These are phyloP conservation scores for Agrostemma githago DNA, from an alignment of 148 eudicot species.

Conservation along the genomic window DNA sequence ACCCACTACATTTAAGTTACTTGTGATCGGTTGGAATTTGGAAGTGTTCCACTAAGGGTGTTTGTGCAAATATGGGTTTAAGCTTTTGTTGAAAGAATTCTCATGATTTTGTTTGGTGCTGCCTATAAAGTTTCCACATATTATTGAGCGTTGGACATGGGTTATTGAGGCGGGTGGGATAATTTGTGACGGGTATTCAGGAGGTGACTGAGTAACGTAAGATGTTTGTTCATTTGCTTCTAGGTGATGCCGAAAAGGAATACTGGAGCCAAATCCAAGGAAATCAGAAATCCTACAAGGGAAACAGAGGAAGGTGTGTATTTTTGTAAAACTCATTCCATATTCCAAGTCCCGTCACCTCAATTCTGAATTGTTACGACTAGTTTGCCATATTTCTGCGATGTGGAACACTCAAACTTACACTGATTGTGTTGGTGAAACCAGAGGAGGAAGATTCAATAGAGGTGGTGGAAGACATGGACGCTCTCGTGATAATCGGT, in stretches of 20 bases:
- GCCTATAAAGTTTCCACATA: too few species aligned
- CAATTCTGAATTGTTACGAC: background rate
- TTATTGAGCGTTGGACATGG: too few species aligned
- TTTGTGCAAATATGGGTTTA: too few species aligned
- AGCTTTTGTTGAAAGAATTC: too few species aligned
- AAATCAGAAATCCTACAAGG: constrained; percentile 42
- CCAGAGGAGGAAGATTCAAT: constrained; percentile 66
- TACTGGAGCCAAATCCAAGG: constrained; percentile 67
- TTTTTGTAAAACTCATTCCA: background rate
- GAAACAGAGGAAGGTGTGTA: constrained; percentile 54
- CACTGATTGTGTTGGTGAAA: background rate
- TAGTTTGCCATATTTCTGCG: too few species aligned
- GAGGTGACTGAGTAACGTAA: background rate
- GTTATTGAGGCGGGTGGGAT: too few species aligned
- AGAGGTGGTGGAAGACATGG: constrained; percentile 52
- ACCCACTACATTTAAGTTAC: too few species aligned
- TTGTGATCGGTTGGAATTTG: too few species aligned
- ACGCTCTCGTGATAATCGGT: constrained; percentile 54
- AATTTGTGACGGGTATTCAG: background rate
- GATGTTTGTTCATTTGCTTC: background rate
- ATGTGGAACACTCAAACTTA: constrained; percentile 3
- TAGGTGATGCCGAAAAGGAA: constrained; percentile 88
- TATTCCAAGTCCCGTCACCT: background rate
- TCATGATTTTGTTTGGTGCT: too few species aligned
- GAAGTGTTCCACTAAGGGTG: too few species aligned